These are phyloP conservation scores for Giardia muris DNA, from an alignment of 208 protist genomes.

Conservation along the genomic window DNA sequence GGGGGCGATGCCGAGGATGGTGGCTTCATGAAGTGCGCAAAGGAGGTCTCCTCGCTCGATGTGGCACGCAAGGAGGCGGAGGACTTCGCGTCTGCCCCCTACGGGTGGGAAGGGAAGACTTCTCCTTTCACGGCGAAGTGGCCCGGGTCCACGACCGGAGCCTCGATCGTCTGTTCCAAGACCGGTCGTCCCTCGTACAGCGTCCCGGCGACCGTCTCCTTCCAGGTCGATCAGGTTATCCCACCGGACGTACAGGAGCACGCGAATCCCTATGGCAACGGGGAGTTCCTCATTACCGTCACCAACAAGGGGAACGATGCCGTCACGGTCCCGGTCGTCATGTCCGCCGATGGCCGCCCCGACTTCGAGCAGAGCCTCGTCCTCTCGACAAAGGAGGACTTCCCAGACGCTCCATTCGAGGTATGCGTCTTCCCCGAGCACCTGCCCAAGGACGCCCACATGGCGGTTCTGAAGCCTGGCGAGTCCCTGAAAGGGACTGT, in stretches of 20 bases:
- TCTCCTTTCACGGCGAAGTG: neutral
- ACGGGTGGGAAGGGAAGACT: neutral
- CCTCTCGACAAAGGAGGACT: neutral
- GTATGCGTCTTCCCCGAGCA: neutral
- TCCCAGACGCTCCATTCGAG: neutral
- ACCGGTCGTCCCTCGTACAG: neutral
- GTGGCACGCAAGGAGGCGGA: neutral
- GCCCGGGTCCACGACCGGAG: neutral
- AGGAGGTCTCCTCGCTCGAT: neutral
- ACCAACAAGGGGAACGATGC: neutral
- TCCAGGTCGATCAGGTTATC: slow-evolving; percentile 6
- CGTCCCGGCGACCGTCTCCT: neutral
- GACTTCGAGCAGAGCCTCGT: slow-evolving; percentile 2
- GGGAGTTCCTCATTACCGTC: slow-evolving; percentile 2
- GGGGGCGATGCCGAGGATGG: neutral
- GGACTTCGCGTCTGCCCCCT: neutral
- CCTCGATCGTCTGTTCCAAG: neutral
- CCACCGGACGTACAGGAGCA: neutral
- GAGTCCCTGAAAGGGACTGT: neutral
- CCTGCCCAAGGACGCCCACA: neutral
- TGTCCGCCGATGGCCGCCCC: neutral
- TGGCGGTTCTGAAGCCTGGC: neutral
- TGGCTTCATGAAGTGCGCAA: neutral
- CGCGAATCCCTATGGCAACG: slow-evolving; percentile 8
- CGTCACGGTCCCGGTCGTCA: neutral